Conservation (phyloP, 1,139 yeast species). For the Wickerhamiella infanticola region DNA sequence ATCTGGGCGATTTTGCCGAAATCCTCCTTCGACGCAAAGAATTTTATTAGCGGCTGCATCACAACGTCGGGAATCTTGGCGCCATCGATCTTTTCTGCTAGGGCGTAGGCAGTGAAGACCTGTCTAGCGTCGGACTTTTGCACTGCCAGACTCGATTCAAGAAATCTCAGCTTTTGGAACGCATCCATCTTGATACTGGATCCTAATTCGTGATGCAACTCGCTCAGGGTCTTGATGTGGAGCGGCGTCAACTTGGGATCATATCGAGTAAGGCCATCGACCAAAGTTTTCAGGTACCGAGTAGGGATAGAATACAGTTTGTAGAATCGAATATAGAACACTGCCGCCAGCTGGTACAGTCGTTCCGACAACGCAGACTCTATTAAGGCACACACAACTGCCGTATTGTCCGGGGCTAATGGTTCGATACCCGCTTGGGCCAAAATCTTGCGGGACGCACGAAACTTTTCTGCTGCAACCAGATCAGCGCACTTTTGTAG, state of each 20-base stretch:
- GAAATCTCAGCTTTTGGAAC: slow-evolving; percentile 8
- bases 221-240: slow-evolving; percentile 6
- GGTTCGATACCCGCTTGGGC: background rate
- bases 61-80: slow-evolving; percentile 8
- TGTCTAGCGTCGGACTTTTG: background rate
- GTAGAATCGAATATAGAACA: background rate
- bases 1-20: slow-evolving; percentile 1
- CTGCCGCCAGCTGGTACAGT: background rate
- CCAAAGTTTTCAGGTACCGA: background rate
- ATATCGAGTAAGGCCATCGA: slow-evolving; percentile 9
- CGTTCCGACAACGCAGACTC: background rate
- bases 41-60: slow-evolving; percentile 4
- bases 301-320: background rate
- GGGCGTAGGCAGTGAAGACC: background rate
- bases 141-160: slow-evolving; percentile 1
- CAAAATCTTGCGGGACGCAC: background rate
- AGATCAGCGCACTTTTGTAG: background rate
- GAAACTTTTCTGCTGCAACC: background rate
- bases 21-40: slow-evolving; percentile 1
- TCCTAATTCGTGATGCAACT: background rate
- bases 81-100: background rate
- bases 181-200: slow-evolving; percentile 4
- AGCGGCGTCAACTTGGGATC: slow-evolving; percentile 12
- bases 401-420: background rate
- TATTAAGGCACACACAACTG: background rate